Base-by-base conservation (phyloP, 179 eudicot species). In the Heliamphora pulchella region DNA sequence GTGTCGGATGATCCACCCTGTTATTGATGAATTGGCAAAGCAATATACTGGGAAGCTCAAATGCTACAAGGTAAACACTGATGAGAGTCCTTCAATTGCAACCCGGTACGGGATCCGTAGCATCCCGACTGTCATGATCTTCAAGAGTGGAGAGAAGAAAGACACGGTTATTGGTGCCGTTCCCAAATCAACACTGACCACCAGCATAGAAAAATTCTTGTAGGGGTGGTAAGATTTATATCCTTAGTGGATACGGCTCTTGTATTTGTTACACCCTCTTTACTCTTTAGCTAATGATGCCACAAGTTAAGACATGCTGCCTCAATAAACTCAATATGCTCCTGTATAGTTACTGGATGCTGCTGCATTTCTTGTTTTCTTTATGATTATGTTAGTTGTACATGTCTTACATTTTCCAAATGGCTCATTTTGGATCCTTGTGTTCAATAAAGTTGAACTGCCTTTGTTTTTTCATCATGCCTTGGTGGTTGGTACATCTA, bases 121-220 rank as follows among this genome's bases (percentile, higher is more conserved):
- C 89, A 91, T 96, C 73, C 99, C 99, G 0, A 93, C 98, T 0
- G 97, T 93, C 69, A 80, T 96, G 14, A 86, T 96, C 62, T 96
- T 92, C 89, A 96, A 90, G 87, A 83, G 81, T 55, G 99, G 99
- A n/a, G 99, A 96, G 87, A 96, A 90, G 88, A 93, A 92, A 84
- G 98, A 92, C 17, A 86, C 96, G 14, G 85, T 96, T 59, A 90
- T 92, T 65, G 99, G 99, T 20, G 98, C 99, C 17, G 98, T 96
- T 80, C 98, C 99, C 1, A 91, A 91, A 82, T 77, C 94, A 43
- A 90, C 97, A 15, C 86, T 94, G 66, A 82, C 89, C 71, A 86
- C 86, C 78, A 86, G 85, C 87, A 91, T 93, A 50, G 98, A 94
- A 73, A 90, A 90, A 64, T 86, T 84, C 86, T 73, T 90, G 86